Base-by-base conservation (phyloP, 768 basidiomycete species). In the Xerocomellus chrysenteron region DNA sequence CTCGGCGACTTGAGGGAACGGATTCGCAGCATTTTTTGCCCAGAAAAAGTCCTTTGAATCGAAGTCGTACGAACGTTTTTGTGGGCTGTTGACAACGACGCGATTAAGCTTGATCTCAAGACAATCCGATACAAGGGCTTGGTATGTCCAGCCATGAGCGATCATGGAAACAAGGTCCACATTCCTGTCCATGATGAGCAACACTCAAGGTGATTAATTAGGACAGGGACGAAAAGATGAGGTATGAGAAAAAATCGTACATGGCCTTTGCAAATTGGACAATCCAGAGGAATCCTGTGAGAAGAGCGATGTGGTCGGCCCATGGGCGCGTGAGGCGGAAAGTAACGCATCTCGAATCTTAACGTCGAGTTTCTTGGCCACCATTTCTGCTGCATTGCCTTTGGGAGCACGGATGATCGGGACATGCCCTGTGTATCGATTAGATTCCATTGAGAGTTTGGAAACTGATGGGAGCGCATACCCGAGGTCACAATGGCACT, bases 31-130 rank as follows among this genome's bases (percentile, higher is more conserved):
- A 66, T 98, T 97, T 70, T 91, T 93, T 2, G 87, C 89, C 97
- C 97, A 99, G 78, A 99, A 99, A 75, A 97, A 99, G 73, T 99
- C 97, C 67, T 96, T 98, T 21, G 92, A 87, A 73, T 98, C 97
- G 35, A 99, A 85, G 73, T 99, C 97, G 64, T 98, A 98, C 1
- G 92, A 87, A 50, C 82, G 75, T 73, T 75, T 93, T 88, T 74
- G 88, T 52, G 88, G 81, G 50, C 82, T 81, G 2, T 85, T 80
- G 33, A 99, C 87, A 1, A 92, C 85, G 7, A 99, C 94, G 8
- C 96, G 86, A 72, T 98, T 98, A 17, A 99, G 82, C 72, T 92
- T 95, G 80, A 99, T 95, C 55, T 96, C 90, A 36, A 99, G 84
- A 62, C 97, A 98, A 69, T 99, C 97, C 26, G 96, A 97, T 1